phyloP scores from a whole-genome alignment of 345 rosid genomes.

The Psidium guajava region DNA sequence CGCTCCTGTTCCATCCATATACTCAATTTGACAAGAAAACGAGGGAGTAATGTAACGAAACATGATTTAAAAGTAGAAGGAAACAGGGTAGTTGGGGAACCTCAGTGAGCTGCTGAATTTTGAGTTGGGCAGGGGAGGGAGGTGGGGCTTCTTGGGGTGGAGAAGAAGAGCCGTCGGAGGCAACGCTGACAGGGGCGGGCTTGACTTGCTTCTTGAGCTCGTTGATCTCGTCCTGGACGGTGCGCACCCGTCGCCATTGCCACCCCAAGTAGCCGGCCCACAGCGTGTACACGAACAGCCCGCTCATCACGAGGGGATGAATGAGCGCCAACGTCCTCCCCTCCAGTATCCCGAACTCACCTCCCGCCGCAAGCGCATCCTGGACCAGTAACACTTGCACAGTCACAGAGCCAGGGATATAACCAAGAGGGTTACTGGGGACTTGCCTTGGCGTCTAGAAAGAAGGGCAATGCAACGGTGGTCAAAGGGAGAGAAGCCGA shows the following conservation, averaged over 20 bases:
- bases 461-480: slow-evolving; percentile 45
- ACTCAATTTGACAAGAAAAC: background rate
- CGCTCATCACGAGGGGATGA: slow-evolving; percentile 61
- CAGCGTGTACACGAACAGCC: slow-evolving; percentile 49
- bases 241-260: slow-evolving; percentile 94
- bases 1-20: slow-evolving; percentile 33
- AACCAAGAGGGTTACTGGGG: background rate
- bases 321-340: slow-evolving; percentile 67
- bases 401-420: background rate
- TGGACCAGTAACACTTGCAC: slow-evolving; percentile 2
- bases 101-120: slow-evolving; percentile 61
- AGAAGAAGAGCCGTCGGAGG: slow-evolving; percentile 47
- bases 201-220: slow-evolving; percentile 67
- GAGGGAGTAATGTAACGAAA: background rate
- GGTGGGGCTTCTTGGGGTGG: slow-evolving; percentile 18
- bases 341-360: slow-evolving; percentile 79
- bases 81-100: slow-evolving; percentile 5
- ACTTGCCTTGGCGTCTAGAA: slow-evolving; percentile 51
- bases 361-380: slow-evolving; percentile 76
- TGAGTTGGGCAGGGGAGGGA: slow-evolving; percentile 38
- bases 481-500: slow-evolving; percentile 54
- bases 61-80: background rate
- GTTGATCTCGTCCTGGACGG: slow-evolving; percentile 50
- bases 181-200: slow-evolving; percentile 38
- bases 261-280: slow-evolving; percentile 86